These are phyloP conservation scores for Stenocarpella maydis DNA, from an alignment of 2,329 filamentous ascomycete species.

Conservation along the genomic window DNA sequence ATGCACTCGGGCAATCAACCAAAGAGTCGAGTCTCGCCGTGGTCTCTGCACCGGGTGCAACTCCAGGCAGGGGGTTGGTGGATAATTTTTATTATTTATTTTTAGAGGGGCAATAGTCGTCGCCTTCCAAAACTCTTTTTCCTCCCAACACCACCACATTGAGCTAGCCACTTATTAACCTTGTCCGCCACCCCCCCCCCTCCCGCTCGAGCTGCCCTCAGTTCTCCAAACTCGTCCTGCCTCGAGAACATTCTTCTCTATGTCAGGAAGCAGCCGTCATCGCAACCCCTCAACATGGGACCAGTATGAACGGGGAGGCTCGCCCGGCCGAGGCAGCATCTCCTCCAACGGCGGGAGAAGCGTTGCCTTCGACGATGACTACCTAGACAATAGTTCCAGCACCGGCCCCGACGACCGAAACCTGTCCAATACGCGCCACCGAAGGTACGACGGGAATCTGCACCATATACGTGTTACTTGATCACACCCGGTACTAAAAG, in stretches of 20 bases:
- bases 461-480: not conserved
- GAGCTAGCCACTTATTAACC: not conserved
- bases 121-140: not conserved
- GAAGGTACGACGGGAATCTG: slow-evolving; percentile 45
- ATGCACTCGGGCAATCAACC: slow-evolving; percentile 17
- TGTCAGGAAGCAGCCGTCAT: slow-evolving; percentile 37
- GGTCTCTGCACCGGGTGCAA: not conserved
- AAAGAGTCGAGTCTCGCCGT: no score
- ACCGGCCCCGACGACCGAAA: slow-evolving; percentile 44
- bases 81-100: slow-evolving; percentile 1
- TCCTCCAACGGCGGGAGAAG: slow-evolving; percentile 51
- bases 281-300: slow-evolving; percentile 55
- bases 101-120: not conserved
- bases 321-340: slow-evolving; percentile 51
- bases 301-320: slow-evolving; percentile 54
- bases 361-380: slow-evolving; percentile 54
- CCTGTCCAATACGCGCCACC: slow-evolving; percentile 41
- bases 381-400: slow-evolving; percentile 50
- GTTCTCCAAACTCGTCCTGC: not conserved
- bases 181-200: not conserved
- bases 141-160: not conserved
- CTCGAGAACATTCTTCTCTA: slow-evolving; percentile 2
- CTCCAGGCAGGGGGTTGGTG: not conserved
- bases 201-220: not conserved
- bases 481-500: slow-evolving; percentile 23